Evolutionary conservation across 352 stramenopile genomes (phyloP).

Genomic region (Achlya hypogyna): DNA sequence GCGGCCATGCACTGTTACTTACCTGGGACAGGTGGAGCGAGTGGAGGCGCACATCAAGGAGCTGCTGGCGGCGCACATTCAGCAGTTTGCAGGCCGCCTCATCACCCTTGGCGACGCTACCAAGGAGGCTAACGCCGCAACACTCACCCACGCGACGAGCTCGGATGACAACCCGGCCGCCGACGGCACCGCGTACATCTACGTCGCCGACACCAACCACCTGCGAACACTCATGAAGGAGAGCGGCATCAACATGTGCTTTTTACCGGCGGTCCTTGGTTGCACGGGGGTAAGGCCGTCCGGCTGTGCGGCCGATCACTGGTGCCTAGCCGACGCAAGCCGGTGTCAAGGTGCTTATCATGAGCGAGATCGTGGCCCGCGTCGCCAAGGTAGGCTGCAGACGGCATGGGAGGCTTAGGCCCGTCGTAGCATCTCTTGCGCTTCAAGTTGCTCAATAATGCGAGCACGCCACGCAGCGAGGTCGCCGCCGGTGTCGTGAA

Average conservation of each 20-base stretch:
- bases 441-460: constrained; percentile 46
- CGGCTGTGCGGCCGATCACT: background rate
- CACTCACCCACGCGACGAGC: background rate
- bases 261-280: constrained; percentile 59
- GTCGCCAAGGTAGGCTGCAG: constrained; percentile 42
- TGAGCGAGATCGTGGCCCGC: constrained; percentile 55
- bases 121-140: constrained; percentile 24
- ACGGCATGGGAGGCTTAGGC: background rate
- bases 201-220: constrained; percentile 58
- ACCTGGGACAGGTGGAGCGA: background rate
- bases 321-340: constrained; percentile 27
- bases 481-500: constrained; percentile 11
- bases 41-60: constrained; percentile 31
- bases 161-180: constrained; percentile 5
- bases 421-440: constrained; percentile 38
- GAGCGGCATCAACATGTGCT: constrained; percentile 52
- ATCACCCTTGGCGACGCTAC: constrained; percentile 51
- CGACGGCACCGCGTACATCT: constrained; percentile 32
- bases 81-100: constrained; percentile 42
- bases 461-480: background rate
- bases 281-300: constrained; percentile 23
- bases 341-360: constrained; percentile 46
- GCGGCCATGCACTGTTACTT: constrained; percentile 27
- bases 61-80: constrained; percentile 44
- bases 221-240: constrained; percentile 48